Evolutionary conservation across 1,284 basidiomycete species (phyloP).

Genomic region (Ustilago bromivora): DNA sequence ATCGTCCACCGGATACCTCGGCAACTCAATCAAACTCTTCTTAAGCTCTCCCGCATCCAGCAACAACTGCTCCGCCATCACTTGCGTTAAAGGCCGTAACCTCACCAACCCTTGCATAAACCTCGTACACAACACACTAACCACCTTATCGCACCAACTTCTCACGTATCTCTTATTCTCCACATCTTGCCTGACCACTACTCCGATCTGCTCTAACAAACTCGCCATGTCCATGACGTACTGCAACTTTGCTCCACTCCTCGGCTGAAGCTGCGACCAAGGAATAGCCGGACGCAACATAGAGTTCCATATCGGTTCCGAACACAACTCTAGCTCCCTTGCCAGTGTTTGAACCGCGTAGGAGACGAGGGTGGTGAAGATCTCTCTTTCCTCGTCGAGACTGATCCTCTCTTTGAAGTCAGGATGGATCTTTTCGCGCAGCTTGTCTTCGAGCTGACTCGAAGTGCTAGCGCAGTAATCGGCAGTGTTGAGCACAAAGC

Average conservation of each 20-base stretch:
- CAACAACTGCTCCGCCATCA: slow-evolving; percentile 58
- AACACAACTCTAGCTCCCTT: slow-evolving; percentile 53
- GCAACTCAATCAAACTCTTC: slow-evolving; percentile 58
- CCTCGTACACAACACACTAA: slow-evolving; percentile 42
- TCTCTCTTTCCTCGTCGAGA: slow-evolving; percentile 85
- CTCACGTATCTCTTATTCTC: slow-evolving; percentile 67
- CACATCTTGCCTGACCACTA: slow-evolving; percentile 64
- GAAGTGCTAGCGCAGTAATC: slow-evolving; percentile 97
- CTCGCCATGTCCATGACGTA: slow-evolving; percentile 64
- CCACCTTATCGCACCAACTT: slow-evolving; percentile 67
- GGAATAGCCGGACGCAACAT: slow-evolving; percentile 61
- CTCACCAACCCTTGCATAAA: slow-evolving; percentile 58
- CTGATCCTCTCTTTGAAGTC: slow-evolving; percentile 82
- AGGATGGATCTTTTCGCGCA: slow-evolving; percentile 81
- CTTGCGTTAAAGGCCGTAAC: slow-evolving; percentile 55
- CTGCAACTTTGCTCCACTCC: slow-evolving; percentile 32
- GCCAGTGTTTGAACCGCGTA: slow-evolving; percentile 57
- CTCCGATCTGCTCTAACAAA: slow-evolving; percentile 62
- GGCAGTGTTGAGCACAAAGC: slow-evolving; percentile 89
- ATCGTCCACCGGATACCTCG: slow-evolving; percentile 56
- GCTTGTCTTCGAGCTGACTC: slow-evolving; percentile 90
- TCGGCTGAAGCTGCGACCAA: slow-evolving; percentile 53
- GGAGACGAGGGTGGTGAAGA: slow-evolving; percentile 74
- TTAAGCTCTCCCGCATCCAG: slow-evolving; percentile 54
- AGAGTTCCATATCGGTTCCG: slow-evolving; percentile 62